Percentiles rank a stretch among this genome's conserved stretches.
Evolutionary conservation across 2,329 filamentous ascomycete genomes (phyloP).

Genomic region (Colletotrichum abscissum): DNA sequence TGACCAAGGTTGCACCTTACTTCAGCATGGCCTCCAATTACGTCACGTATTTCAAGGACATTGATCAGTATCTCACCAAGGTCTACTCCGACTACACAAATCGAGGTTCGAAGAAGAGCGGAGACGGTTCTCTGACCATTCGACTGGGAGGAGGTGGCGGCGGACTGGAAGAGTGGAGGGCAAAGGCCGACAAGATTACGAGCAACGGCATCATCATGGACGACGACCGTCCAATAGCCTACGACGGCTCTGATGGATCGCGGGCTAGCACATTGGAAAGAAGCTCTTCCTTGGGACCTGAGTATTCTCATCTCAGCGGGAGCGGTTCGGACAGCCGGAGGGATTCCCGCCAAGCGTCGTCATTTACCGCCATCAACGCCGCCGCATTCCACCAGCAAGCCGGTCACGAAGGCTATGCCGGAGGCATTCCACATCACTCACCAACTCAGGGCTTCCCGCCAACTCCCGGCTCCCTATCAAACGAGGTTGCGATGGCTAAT

Average conservation of each 20-base stretch:
- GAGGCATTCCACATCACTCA: conserved; percentile 19
- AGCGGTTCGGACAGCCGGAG: conserved; percentile 21
- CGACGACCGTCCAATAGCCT: conserved; percentile 41
- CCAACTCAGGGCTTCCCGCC: conserved; percentile 16
- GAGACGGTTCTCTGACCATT: conserved; percentile 51
- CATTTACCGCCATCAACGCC: conserved; percentile 55
- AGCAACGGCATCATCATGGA: conserved; percentile 55
- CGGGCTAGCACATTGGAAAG: conserved; percentile 46
- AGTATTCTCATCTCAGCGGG: conserved; percentile 35
- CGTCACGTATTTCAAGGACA: conserved; percentile 62
- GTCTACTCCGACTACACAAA: conserved; percentile 52
- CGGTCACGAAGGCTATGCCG: conserved; percentile 3
- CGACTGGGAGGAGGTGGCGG: conserved; percentile 57
- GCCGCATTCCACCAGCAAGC: neutral
- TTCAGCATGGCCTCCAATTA: conserved; percentile 69
- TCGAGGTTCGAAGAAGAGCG: conserved; percentile 41
- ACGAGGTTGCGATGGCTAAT: neutral
- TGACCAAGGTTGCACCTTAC: conserved; percentile 62
- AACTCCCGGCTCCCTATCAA: neutral
- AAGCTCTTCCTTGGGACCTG: conserved; percentile 41
- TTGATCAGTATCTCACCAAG: conserved; percentile 63
- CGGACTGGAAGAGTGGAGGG: conserved; percentile 66
- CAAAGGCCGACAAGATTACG: conserved; percentile 51
- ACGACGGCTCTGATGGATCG: conserved; percentile 40
- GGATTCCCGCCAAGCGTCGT: conserved; percentile 41